Evolutionary conservation across 768 basidiomycete species (phyloP).

Genomic region (Xerocomellus intermedius): DNA sequence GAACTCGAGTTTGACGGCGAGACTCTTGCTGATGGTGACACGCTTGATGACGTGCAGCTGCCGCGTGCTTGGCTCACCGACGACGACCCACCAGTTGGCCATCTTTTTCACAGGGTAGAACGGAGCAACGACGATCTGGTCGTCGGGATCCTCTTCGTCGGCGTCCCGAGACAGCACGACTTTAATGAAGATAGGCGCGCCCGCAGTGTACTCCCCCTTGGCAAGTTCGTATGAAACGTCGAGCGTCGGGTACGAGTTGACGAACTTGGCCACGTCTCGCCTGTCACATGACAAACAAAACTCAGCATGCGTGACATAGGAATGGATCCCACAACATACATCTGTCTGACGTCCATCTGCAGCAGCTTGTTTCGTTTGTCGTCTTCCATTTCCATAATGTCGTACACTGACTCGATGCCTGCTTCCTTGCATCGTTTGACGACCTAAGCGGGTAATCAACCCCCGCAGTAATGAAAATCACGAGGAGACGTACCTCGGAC

Average conservation of each 20-base stretch:
- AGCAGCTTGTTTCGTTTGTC: constrained; percentile 78
- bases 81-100: constrained; percentile 96
- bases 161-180: constrained; percentile 79
- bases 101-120: constrained; percentile 90
- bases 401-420: constrained; percentile 87
- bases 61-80: constrained; percentile 79
- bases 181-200: constrained; percentile 76
- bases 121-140: constrained; percentile 88
- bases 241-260: constrained; percentile 96
- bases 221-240: constrained; percentile 88
- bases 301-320: background rate
- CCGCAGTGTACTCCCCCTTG: constrained; percentile 83
- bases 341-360: constrained; percentile 81
- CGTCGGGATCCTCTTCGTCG: constrained; percentile 71
- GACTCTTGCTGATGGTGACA: constrained; percentile 71
- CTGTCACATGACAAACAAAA: constrained; percentile 37
- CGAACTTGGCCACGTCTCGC: constrained; percentile 92
- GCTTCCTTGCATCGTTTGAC: constrained; percentile 82
- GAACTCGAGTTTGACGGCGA: constrained; percentile 88
- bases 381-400: constrained; percentile 98
- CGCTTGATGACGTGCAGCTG: constrained; percentile 83
- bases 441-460: constrained; percentile 43
- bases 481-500: constrained; percentile 54
- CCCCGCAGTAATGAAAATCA: background rate
- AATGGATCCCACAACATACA: constrained; percentile 52